A percentile compares a stretch with the other conserved stretches of the same genome.
Conservation (phyloP, 306 rosid species). For the Notholithocarpus densiflorus region DNA sequence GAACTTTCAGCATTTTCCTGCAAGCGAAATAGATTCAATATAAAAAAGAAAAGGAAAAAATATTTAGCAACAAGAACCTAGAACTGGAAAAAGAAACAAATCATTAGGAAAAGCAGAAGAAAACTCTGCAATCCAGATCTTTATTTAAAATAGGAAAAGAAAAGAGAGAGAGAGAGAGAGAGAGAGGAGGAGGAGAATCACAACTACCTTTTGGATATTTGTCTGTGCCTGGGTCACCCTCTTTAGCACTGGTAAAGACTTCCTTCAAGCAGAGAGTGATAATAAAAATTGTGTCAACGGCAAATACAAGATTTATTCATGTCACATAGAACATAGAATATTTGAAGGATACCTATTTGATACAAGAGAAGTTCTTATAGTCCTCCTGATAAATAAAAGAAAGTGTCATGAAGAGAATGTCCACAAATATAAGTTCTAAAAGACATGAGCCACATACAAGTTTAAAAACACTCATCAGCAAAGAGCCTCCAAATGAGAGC, state of each 20-base stretch:
- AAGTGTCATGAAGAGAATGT: not conserved
- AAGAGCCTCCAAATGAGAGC: not conserved
- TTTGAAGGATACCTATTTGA: constrained; percentile 45
- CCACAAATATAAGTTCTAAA: constrained; percentile 1
- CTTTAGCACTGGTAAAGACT: constrained; percentile 63
- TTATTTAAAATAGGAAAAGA: not conserved
- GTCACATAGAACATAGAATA: constrained; percentile 1
- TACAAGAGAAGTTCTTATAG: constrained; percentile 35
- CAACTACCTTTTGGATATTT: constrained; percentile 47
- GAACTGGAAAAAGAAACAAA: not conserved
- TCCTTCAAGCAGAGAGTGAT: constrained; percentile 46
- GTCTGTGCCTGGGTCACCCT: constrained; percentile 38
- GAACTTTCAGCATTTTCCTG: constrained; percentile 57
- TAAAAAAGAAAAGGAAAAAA: constrained; percentile 13
- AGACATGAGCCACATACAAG: not conserved
- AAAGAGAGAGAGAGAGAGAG: not conserved
- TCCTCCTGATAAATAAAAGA: constrained; percentile 42
- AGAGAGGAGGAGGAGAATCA: not conserved
- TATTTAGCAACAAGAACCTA: constrained; percentile 6
- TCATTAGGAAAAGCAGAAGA: not conserved
- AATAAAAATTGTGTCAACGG: constrained; percentile 18
- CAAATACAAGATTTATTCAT: constrained; percentile 23
- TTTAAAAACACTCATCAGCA: not conserved
- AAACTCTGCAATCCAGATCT: not conserved
- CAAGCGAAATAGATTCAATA: constrained; percentile 20